Base-by-base conservation (phyloP, 2,329 filamentous ascomycete genomes). In the Penicillium thymicola region DNA sequence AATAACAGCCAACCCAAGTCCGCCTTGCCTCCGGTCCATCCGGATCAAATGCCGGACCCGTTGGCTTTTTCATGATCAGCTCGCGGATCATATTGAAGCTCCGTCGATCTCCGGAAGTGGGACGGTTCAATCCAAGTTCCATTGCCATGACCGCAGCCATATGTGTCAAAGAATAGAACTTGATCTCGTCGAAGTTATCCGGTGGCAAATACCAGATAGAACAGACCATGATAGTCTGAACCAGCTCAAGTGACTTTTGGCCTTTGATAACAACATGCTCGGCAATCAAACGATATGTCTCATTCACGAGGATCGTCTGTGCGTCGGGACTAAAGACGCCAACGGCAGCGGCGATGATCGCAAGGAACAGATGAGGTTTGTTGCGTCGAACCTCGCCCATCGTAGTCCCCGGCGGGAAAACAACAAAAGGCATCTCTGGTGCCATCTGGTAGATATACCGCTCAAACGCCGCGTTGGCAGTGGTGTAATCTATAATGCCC, bases 181-280 rank as follows among this genome's bases (percentile, higher is more conserved):
- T 94, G 67, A 93, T 84, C 74, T 94, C 89, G 67, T 95, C 90
- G 57, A 89, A 89, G 65, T 89, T 83, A 63, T 93, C 87, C 0
- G 91, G 91, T 16, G 90, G 90, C 71, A 86, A 86, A 71, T 96
- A 95, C 89, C 91, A 96, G 21, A 92, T 82, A n/a, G 87, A 85
- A 7, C 85, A 81, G 4, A 96, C 78, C 56, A 90, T 82, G 40
- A 96, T 76, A 2, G 89, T 84, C 74, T 96, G 92, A 9, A 95
- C 85, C 7, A 96, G 78, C 72, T 96, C 92, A 18, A 96, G 75
- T 36, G 84, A 90, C 78, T 95, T 96, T 65, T 91, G 86, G 13
- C 89, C 90, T 7, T 84, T 82, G 30, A 91, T 78, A 63, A 94
- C 82, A 40, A 93, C 82, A 62, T 85, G 85, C 43, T 94, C 87